phyloP scores from a whole-genome alignment of 2,329 filamentous ascomycete species.

The Penicillium sp. region DNA sequence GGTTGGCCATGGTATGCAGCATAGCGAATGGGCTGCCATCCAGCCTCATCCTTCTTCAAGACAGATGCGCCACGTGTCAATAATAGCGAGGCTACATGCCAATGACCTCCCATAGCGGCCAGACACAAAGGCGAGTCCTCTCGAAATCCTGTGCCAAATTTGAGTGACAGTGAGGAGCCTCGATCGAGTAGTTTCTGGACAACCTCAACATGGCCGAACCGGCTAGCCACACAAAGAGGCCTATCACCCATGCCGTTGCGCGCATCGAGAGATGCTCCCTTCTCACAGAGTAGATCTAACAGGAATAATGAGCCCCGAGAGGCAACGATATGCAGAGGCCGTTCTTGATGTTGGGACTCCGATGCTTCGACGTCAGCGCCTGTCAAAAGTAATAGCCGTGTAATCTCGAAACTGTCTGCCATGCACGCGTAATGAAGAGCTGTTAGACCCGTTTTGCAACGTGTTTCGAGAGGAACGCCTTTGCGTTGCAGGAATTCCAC shows the following conservation, averaged over 20 bases:
- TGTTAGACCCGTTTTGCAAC: constrained; percentile 38
- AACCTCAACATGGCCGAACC: constrained; percentile 41
- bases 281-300: constrained; percentile 41
- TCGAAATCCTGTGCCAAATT: constrained; percentile 32
- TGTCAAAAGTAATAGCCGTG: constrained; percentile 41
- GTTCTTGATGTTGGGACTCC: constrained; percentile 33
- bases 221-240: constrained; percentile 42
- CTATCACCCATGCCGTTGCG: constrained; percentile 44
- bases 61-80: constrained; percentile 43
- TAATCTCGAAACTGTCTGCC: constrained; percentile 37
- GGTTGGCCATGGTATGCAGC: constrained; percentile 47
- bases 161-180: constrained; percentile 39
- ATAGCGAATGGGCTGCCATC: constrained; percentile 48
- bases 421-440: constrained; percentile 49
- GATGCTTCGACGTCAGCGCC: constrained; percentile 45
- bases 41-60: constrained; percentile 42
- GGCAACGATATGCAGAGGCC: constrained; percentile 45
- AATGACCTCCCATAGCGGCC: constrained; percentile 44
- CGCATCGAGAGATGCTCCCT: constrained; percentile 40
- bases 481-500: constrained; percentile 47
- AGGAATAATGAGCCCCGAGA: constrained; percentile 37
- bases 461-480: constrained; percentile 36
- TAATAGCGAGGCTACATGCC: constrained; percentile 41
- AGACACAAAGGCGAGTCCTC: constrained; percentile 49
- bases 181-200: constrained; percentile 43